These are phyloP conservation scores for Camellia lanceoleosa DNA, from an alignment of 148 eudicot genomes.

Conservation along the genomic window DNA sequence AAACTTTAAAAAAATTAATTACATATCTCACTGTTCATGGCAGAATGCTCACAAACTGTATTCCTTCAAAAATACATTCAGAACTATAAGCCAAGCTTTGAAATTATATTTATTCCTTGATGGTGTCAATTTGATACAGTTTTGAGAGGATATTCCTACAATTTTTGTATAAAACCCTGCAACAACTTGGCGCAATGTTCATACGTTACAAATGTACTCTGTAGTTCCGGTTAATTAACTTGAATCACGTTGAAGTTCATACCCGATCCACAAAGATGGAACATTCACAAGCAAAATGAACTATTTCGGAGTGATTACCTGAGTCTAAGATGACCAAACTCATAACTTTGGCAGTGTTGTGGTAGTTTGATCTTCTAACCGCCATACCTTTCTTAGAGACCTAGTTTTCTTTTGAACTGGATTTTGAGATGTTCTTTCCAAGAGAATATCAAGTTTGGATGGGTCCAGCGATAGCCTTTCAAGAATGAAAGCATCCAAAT, in stretches of 20 bases:
- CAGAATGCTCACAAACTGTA: neutral
- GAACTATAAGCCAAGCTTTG: neutral
- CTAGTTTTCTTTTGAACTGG: constrained; percentile 14
- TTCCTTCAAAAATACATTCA: neutral
- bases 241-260: neutral
- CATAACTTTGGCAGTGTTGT: neutral
- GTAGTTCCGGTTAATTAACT: neutral
- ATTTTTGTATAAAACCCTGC: neutral
- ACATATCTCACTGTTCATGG: neutral
- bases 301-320: constrained; percentile 1
- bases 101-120: neutral
- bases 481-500: constrained; percentile 60
- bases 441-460: constrained; percentile 51
- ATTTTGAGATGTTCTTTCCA: constrained; percentile 41
- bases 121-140: neutral
- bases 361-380: constrained; percentile 20
- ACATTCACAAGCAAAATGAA: neutral
- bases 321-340: neutral
- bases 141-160: neutral
- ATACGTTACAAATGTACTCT: neutral
- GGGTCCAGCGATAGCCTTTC: constrained; percentile 66
- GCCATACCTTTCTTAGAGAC: constrained; percentile 28
- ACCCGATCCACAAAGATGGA: neutral
- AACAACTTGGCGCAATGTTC: neutral
- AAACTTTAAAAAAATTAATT: neutral